A percentile compares a stretch with the other conserved stretches of the same genome.
phyloP scores from a whole-genome alignment of 345 rosid genomes.

The Pistacia atlantica region DNA sequence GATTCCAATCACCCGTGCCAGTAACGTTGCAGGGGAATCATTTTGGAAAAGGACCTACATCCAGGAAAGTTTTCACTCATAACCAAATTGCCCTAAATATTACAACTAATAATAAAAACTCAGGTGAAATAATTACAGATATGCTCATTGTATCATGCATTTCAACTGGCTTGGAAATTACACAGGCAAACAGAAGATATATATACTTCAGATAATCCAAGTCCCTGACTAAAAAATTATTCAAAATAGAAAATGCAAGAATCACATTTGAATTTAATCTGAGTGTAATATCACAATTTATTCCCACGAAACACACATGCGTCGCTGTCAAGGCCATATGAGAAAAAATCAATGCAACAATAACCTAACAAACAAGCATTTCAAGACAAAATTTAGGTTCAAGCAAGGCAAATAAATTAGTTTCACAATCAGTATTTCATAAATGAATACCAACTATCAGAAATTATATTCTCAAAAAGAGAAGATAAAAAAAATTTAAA shows the following conservation, averaged over 20 bases:
- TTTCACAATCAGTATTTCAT: neutral
- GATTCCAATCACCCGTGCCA: conserved; percentile 91
- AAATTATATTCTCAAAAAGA: neutral
- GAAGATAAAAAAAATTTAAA: neutral
- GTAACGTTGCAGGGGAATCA: conserved; percentile 94
- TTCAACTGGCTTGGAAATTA: neutral
- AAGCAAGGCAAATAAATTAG: neutral
- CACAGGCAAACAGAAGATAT: neutral
- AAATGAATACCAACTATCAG: neutral
- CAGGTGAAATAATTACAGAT: neutral
- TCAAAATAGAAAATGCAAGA: neutral
- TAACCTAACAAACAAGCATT: neutral
- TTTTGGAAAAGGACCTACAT: conserved; percentile 95
- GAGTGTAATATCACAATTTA: neutral
- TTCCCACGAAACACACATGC: neutral
- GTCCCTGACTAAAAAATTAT: neutral
- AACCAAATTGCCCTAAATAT: conserved; percentile 9
- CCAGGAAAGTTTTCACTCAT: conserved; percentile 14
- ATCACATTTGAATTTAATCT: neutral
- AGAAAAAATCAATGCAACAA: neutral
- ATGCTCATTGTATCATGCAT: neutral
- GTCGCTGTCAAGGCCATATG: neutral
- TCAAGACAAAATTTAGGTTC: neutral
- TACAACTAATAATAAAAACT: neutral
- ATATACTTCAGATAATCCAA: neutral